phyloP scores from a whole-genome alignment of 371 early-diverging fungal species.

The Apophysomyces variabilis region DNA sequence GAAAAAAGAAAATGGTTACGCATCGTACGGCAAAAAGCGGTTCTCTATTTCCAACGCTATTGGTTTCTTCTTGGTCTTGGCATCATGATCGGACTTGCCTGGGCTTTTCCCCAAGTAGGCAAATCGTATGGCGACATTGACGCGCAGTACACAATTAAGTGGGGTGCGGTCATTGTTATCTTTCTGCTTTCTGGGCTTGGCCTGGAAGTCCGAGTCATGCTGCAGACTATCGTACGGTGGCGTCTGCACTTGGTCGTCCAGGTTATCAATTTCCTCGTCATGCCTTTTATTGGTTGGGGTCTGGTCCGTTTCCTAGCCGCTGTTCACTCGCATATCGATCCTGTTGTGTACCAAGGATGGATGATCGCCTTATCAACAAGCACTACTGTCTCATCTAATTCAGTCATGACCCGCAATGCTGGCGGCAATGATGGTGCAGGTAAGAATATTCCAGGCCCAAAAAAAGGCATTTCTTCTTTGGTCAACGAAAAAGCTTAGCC shows the following conservation, averaged over 20 bases:
- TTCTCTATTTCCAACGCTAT: slow-evolving; percentile 21
- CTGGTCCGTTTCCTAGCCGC: slow-evolving; percentile 55
- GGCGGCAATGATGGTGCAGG: slow-evolving; percentile 68
- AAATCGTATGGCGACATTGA: slow-evolving; percentile 63
- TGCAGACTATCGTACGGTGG: slow-evolving; percentile 60
- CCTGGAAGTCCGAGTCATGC: slow-evolving; percentile 65
- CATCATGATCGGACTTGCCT: slow-evolving; percentile 68
- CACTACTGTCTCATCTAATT: slow-evolving; percentile 80
- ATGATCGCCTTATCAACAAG: slow-evolving; percentile 74
- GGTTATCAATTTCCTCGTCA: slow-evolving; percentile 59
- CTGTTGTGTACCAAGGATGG: slow-evolving; percentile 64
- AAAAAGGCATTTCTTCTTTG: background rate
- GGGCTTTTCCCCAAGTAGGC: slow-evolving; percentile 68
- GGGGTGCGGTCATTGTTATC: slow-evolving; percentile 70
- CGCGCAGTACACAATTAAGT: slow-evolving; percentile 70
- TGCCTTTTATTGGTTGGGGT: slow-evolving; percentile 67
- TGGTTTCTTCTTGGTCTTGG: slow-evolving; percentile 69
- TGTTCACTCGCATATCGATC: slow-evolving; percentile 52
- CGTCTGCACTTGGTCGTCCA: slow-evolving; percentile 69
- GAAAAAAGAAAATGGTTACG: background rate
- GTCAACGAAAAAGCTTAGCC: background rate
- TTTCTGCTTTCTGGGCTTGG: slow-evolving; percentile 77
- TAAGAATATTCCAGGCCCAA: slow-evolving; percentile 8
- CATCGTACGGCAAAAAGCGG: background rate
- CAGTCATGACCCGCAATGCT: slow-evolving; percentile 77